These are phyloP conservation scores for Eucalyptus brandiana DNA, from an alignment of 345 rosid genomes.

Conservation along the genomic window DNA sequence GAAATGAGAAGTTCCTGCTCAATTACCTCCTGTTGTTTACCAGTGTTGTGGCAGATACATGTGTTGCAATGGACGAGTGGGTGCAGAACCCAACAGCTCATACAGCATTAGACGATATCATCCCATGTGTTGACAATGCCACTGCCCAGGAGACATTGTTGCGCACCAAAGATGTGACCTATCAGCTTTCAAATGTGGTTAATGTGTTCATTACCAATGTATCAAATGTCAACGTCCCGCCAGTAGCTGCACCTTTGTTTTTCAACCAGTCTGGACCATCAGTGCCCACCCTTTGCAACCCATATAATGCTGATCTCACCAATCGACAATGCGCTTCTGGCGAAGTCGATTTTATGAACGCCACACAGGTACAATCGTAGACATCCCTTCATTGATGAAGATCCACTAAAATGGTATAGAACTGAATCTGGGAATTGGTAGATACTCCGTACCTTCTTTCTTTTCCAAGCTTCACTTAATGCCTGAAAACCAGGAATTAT, in stretches of 20 bases:
- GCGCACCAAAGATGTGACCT: constrained; percentile 45
- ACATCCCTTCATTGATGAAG: not conserved
- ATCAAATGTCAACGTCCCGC: constrained; percentile 41
- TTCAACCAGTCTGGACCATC: constrained; percentile 85
- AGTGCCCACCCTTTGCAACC: constrained; percentile 77
- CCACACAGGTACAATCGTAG: constrained; percentile 44
- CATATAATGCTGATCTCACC: constrained; percentile 58
- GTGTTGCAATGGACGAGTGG: constrained; percentile 94
- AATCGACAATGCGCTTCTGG: constrained; percentile 43
- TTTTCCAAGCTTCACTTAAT: not conserved
- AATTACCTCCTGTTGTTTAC: not conserved
- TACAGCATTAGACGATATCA: constrained; percentile 85
- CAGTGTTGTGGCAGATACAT: constrained; percentile 85
- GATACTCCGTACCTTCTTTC: not conserved
- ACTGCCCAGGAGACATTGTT: constrained; percentile 76
- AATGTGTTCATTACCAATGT: constrained; percentile 34
- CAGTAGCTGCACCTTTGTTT: constrained; percentile 19
- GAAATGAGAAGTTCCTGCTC: not conserved
- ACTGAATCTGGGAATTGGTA: not conserved
- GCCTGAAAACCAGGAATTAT: not conserved
- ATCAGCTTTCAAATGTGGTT: constrained; percentile 43
- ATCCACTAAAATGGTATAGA: not conserved
- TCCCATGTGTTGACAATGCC: constrained; percentile 89
- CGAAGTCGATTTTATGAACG: constrained; percentile 51
- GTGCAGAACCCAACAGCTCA: constrained; percentile 74